These are phyloP conservation scores for Phytopythium mirpurense DNA, from an alignment of 352 stramenopile species.

Conservation along the genomic window DNA sequence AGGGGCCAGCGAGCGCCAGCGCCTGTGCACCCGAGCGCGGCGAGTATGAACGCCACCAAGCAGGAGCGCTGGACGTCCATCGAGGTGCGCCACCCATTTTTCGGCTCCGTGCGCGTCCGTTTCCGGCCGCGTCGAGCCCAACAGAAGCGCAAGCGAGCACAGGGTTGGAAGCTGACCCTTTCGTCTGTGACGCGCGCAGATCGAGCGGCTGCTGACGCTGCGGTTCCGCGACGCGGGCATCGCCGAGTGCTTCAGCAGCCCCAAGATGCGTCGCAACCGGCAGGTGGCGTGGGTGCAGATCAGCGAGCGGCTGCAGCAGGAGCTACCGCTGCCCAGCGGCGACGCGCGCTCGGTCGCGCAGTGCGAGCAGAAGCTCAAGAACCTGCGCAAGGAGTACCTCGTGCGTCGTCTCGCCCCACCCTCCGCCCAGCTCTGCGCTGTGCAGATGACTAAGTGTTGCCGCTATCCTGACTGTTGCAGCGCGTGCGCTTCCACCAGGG, in stretches of 20 bases:
- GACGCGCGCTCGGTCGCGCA: conserved; percentile 10
- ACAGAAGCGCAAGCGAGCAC: not conserved
- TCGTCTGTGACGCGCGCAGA: not conserved
- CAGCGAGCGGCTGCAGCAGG: conserved; percentile 7
- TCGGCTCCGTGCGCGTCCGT: not conserved
- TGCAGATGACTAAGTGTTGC: not conserved
- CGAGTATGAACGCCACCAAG: conserved; percentile 7
- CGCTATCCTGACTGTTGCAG: not conserved
- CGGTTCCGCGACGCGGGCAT: conserved; percentile 8
- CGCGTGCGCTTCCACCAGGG: conserved; percentile 5
- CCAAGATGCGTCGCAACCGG: conserved; percentile 9
- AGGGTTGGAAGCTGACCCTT: not conserved
- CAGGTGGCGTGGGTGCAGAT: conserved; percentile 10
- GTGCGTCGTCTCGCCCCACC: too few relatives aligned
- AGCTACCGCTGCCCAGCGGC: conserved; percentile 11
- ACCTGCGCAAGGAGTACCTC: conserved; percentile 14
- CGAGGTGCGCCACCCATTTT: conserved; percentile 3
- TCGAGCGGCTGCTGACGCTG: conserved; percentile 11
- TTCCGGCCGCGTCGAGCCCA: not conserved
- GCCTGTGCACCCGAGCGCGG: too few relatives aligned
- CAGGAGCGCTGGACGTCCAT: conserved; percentile 12
- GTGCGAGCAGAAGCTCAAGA: conserved; percentile 17
- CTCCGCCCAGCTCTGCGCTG: too few relatives aligned
- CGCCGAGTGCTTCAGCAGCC: conserved; percentile 1
- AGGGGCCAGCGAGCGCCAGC: too few relatives aligned